Conservation (phyloP, 352 stramenopile genomes). For the Pythium grandisporangium region DNA sequence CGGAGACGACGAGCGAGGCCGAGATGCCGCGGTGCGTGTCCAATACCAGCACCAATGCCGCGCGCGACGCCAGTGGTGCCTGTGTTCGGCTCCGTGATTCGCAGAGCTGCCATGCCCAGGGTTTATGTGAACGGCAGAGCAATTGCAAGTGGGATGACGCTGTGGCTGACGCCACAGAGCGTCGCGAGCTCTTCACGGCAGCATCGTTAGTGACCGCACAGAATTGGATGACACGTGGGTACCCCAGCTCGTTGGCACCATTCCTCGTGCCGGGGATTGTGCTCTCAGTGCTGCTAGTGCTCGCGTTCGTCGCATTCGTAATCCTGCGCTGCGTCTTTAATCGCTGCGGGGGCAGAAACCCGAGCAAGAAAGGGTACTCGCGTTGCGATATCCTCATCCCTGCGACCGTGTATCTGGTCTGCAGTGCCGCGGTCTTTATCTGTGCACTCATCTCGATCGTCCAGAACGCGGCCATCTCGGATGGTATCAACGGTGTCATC, state of each 20-base stretch:
- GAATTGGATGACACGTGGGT: conserved; percentile 59
- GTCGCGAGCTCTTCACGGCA: conserved; percentile 45
- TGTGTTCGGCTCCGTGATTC: conserved; percentile 43
- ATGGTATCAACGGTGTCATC: conserved; percentile 47
- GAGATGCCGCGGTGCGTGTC: conserved; percentile 58
- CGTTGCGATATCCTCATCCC: conserved; percentile 71
- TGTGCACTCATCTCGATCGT: conserved; percentile 65
- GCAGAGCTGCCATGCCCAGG: conserved; percentile 43
- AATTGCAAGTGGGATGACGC: conserved; percentile 82
- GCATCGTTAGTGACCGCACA: conserved; percentile 39
- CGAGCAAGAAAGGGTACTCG: conserved; percentile 67
- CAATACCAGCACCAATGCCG: conserved; percentile 28
- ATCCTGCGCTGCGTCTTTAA: conserved; percentile 76
- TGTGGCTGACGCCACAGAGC: conserved; percentile 19
- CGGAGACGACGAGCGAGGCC: conserved; percentile 25
- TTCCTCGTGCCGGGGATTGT: conserved; percentile 68
- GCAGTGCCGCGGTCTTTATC: conserved; percentile 69
- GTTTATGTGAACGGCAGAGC: conserved; percentile 55
- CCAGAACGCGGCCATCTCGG: conserved; percentile 76
- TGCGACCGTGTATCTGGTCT: conserved; percentile 46
- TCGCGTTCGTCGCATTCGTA: conserved; percentile 50
- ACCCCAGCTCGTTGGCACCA: conserved; percentile 52
- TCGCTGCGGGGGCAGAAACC: conserved; percentile 64
- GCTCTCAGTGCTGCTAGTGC: conserved; percentile 49
- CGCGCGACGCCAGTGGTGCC: conserved; percentile 33